phyloP scores from a whole-genome alignment of 306 rosid genomes.

The Rubus parviflorus region DNA sequence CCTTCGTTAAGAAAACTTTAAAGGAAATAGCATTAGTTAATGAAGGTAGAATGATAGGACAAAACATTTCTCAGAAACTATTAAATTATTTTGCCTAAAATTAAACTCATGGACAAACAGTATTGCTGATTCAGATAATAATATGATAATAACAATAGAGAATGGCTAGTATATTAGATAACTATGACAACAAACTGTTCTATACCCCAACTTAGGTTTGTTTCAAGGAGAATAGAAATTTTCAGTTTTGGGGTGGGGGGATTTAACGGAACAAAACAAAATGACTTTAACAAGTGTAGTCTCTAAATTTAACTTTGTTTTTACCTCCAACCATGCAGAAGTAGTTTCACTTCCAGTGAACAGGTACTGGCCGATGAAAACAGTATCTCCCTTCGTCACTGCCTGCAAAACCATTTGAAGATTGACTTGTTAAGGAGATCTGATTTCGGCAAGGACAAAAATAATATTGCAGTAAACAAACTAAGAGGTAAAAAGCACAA shows the following conservation, averaged over 20 bases:
- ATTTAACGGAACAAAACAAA: not conserved
- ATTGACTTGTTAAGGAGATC: not conserved
- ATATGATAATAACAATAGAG: not conserved
- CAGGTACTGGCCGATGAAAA: conserved; percentile 90
- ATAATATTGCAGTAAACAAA: not conserved
- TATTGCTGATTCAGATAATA: not conserved
- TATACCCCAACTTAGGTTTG: not conserved
- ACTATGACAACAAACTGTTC: not conserved
- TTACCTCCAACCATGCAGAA: conserved; percentile 99
- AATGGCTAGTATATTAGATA: not conserved
- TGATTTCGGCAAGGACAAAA: not conserved
- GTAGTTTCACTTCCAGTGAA: conserved; percentile 99
- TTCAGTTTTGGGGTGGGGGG: not conserved
- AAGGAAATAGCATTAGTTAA: not conserved
- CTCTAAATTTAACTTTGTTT: not conserved
- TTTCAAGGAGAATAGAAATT: not conserved
- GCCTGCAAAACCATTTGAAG: conserved; percentile 54
- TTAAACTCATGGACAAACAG: not conserved
- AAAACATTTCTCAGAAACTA: not conserved
- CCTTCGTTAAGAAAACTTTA: not conserved
- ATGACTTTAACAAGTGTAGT: conserved; percentile 6
- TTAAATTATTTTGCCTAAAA: too few species aligned
- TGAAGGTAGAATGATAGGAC: not conserved
- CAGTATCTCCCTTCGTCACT: conserved; percentile 88
- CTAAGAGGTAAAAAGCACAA: not conserved